Conservation (phyloP, 2,329 filamentous ascomycete genomes). For the Aspergillus proliferans region DNA sequence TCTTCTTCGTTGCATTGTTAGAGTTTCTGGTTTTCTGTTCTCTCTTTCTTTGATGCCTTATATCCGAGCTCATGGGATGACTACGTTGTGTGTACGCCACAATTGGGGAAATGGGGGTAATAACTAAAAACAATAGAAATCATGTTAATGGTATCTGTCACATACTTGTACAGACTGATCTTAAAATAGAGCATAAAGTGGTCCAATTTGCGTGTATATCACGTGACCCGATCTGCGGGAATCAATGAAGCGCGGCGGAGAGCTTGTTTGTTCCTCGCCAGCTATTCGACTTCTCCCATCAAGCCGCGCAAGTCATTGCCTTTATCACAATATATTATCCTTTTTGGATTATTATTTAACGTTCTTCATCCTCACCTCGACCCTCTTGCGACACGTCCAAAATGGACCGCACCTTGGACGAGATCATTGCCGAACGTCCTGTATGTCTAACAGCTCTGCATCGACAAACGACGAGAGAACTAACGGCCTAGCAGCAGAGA, state of each 20-base stretch:
- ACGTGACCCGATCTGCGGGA: neutral
- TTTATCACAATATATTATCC: constrained; percentile 1
- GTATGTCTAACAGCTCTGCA: constrained; percentile 33
- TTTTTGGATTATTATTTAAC: neutral
- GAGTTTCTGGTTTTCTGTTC: constrained; percentile 3
- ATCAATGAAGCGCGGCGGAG: neutral
- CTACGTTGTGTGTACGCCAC: neutral
- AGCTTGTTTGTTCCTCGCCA: neutral
- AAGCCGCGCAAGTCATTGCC: neutral
- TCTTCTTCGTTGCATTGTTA: constrained; percentile 17
- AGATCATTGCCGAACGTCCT: constrained; percentile 57
- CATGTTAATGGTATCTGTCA: no score
- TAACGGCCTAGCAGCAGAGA: constrained; percentile 17
- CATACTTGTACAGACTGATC: no score
- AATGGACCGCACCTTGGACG: constrained; percentile 61
- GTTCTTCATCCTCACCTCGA: constrained; percentile 2
- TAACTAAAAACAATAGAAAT: no score
- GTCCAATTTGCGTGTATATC: neutral
- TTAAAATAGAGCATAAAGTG: no score
- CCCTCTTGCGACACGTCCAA: constrained; percentile 11
- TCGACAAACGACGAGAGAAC: constrained; percentile 3
- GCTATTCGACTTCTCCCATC: neutral
- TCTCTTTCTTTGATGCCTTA: neutral
- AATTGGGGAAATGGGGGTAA: no score
- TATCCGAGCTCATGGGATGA: neutral